phyloP scores from a whole-genome alignment of 495 filamentous ascomycete genomes.

The Peziza echinospora region DNA sequence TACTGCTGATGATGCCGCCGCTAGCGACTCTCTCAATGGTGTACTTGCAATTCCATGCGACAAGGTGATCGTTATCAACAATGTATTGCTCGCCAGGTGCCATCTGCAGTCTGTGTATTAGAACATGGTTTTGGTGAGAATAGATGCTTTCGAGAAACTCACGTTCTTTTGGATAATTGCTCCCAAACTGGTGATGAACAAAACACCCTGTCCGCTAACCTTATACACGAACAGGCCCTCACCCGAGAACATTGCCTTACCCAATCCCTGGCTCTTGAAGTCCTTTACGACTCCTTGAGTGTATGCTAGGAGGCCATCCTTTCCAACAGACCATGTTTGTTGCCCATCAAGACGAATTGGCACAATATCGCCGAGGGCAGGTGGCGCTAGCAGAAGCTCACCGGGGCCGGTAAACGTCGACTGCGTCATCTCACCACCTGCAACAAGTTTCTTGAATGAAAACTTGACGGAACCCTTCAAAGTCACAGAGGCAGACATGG shows the following conservation, averaged over 20 bases:
- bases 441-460: slow-evolving; percentile 62
- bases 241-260: slow-evolving; percentile 81
- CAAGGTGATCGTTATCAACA: slow-evolving; percentile 86
- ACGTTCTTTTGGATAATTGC: slow-evolving; percentile 93
- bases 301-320: slow-evolving; percentile 54
- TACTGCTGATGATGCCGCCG: slow-evolving; percentile 64
- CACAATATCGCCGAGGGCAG: slow-evolving; percentile 67
- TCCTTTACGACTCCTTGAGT: slow-evolving; percentile 65
- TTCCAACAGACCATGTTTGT: slow-evolving; percentile 60
- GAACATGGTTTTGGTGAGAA: background rate
- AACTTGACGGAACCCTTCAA: slow-evolving; percentile 65
- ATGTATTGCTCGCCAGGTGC: slow-evolving; percentile 62
- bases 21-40: slow-evolving; percentile 68
- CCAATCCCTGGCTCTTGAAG: slow-evolving; percentile 67
- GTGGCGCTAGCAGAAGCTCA: slow-evolving; percentile 64
- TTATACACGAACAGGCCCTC: slow-evolving; percentile 86
- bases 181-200: slow-evolving; percentile 83
- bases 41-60: slow-evolving; percentile 96
- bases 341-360: slow-evolving; percentile 46
- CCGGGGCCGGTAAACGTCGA: slow-evolving; percentile 81
- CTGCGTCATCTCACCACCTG: slow-evolving; percentile 55
- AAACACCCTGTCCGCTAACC: slow-evolving; percentile 51
- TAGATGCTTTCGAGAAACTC: slow-evolving; percentile 22
- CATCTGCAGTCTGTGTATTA: slow-evolving; percentile 7
- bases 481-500: slow-evolving; percentile 74